Percentiles rank a stretch among this genome's conserved stretches.
Evolutionary conservation across 257 asterid genomes (phyloP).

Genomic region (Plantago major): DNA sequence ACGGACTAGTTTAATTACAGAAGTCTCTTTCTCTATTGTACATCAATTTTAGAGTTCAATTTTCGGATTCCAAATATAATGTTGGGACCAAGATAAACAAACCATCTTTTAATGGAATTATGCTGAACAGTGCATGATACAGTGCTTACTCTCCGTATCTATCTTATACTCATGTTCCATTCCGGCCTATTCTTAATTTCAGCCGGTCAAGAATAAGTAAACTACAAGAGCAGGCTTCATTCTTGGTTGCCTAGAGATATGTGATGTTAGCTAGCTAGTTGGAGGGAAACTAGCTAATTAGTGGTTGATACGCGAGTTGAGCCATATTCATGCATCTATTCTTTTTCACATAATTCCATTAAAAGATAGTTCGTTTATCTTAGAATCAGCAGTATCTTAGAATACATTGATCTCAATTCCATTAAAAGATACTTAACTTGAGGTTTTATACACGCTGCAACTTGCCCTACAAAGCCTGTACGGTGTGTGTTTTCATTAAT

Average conservation of each 20-base stretch:
- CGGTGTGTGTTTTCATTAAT: too few relatives aligned
- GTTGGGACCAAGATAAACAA: slow-evolving; percentile 22
- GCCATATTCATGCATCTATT: background rate
- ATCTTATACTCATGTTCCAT: too few relatives aligned
- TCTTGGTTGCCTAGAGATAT: too few relatives aligned
- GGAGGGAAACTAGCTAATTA: too few relatives aligned
- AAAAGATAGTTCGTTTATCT: slow-evolving; percentile 9
- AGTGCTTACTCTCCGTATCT: background rate
- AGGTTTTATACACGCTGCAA: too few relatives aligned
- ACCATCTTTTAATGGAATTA: slow-evolving; percentile 29
- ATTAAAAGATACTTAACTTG: too few relatives aligned
- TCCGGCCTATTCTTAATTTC: too few relatives aligned
- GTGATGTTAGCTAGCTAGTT: too few relatives aligned
- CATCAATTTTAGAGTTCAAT: background rate
- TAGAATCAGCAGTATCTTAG: background rate
- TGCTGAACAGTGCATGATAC: slow-evolving; percentile 6
- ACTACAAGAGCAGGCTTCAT: too few relatives aligned
- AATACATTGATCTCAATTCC: background rate
- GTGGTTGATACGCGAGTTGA: background rate
- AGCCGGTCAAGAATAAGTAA: too few relatives aligned
- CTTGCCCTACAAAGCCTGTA: too few relatives aligned
- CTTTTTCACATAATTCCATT: background rate
- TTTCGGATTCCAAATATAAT: slow-evolving; percentile 18
- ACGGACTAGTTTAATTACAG: too few relatives aligned
- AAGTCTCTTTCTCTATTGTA: background rate